Conservation (phyloP, 2,329 filamentous ascomycete genomes). For the Monilinia polystroma region DNA sequence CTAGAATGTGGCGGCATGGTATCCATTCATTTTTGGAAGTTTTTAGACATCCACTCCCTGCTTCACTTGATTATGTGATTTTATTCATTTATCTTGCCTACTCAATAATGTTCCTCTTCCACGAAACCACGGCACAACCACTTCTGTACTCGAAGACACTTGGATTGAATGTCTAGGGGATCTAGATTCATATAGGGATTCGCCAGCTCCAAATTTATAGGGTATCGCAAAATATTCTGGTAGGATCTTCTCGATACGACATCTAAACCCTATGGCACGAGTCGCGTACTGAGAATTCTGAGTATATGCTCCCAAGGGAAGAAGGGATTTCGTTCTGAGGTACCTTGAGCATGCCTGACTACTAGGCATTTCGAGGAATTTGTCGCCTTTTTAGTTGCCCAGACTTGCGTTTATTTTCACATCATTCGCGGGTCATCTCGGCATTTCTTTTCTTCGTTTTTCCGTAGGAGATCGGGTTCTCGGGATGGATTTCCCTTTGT, state of each 20-base stretch:
- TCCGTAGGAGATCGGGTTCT: neutral
- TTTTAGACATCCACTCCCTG: conserved; percentile 69
- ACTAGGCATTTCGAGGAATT: neutral
- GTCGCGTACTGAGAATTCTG: neutral
- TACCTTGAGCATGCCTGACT: neutral
- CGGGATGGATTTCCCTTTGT: no score
- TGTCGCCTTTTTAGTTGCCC: neutral
- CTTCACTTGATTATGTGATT: conserved; percentile 82
- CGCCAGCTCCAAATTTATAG: no score
- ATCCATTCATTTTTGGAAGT: conserved; percentile 84
- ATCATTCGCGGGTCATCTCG: neutral
- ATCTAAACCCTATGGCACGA: neutral
- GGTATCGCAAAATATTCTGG: neutral
- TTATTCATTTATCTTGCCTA: conserved; percentile 87
- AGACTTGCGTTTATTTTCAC: neutral
- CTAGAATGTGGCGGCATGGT: conserved; percentile 87
- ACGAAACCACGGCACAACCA: conserved; percentile 86
- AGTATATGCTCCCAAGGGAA: neutral
- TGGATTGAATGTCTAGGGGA: conserved; percentile 88
- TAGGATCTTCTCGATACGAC: neutral
- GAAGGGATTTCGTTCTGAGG: neutral
- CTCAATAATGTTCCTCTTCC: conserved; percentile 80
- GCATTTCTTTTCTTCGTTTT: neutral
- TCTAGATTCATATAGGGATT: conserved; percentile 65
- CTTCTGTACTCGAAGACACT: conserved; percentile 76